phyloP scores from a whole-genome alignment of 208 protist genomes.

The Leishmania gerbilli region DNA sequence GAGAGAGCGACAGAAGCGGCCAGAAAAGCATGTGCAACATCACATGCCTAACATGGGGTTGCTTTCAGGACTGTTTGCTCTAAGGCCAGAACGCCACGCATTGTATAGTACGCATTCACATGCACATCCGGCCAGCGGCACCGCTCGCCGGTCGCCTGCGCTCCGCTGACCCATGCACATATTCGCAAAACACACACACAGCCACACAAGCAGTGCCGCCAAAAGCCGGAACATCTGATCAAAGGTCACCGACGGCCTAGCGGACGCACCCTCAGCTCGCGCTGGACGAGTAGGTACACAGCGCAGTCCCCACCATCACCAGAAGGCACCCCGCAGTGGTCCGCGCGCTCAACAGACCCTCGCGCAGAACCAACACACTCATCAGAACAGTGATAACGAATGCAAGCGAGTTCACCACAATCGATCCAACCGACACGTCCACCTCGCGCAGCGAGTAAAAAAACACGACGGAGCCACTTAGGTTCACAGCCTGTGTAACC shows the following conservation, averaged over 20 bases:
- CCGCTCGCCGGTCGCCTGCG: not conserved
- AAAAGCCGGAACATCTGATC: not conserved
- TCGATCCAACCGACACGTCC: conserved; percentile 80
- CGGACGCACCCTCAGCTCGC: conserved; percentile 8
- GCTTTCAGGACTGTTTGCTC: not conserved
- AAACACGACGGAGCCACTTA: conserved; percentile 77
- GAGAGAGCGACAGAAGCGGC: not conserved
- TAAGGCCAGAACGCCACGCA: not conserved
- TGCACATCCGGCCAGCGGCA: not conserved
- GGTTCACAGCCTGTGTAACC: conserved; percentile 59
- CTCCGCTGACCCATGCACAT: too few relatives aligned
- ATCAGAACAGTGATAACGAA: conserved; percentile 84
- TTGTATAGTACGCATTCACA: not conserved
- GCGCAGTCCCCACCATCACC: conserved; percentile 70
- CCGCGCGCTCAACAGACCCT: conserved; percentile 50
- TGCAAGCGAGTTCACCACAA: conserved; percentile 82
- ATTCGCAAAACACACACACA: not conserved
- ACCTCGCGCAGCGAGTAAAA: conserved; percentile 75
- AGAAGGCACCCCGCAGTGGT: conserved; percentile 53
- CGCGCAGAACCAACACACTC: conserved; percentile 69
- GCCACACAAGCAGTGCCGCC: not conserved
- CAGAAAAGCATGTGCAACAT: not conserved
- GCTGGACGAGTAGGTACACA: conserved; percentile 68
- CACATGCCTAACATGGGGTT: not conserved
- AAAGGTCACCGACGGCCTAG: not conserved